Conservation (phyloP, 164 flowering plant genomes). For the Liriodendron chinense region DNA sequence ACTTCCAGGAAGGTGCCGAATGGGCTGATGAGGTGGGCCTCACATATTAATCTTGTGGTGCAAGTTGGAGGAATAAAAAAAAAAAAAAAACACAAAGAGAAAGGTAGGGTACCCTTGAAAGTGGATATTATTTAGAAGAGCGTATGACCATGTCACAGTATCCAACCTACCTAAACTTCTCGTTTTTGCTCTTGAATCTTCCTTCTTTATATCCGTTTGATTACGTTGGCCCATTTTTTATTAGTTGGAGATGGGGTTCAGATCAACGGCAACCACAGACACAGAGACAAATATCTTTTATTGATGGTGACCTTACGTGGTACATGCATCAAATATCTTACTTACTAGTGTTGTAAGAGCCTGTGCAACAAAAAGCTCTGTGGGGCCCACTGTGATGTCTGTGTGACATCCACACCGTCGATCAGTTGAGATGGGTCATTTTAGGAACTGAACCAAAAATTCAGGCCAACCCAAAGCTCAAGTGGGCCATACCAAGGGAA, state of each 20-base stretch:
- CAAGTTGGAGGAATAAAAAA: neutral
- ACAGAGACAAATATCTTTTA: neutral
- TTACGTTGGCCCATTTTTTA: neutral
- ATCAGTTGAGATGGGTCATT: no score
- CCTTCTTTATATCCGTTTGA: slow-evolving; percentile 4
- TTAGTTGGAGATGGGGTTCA: neutral
- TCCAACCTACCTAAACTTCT: neutral
- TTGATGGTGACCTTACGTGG: neutral
- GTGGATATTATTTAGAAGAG: neutral
- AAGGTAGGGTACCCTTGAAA: neutral
- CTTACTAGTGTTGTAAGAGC: no score
- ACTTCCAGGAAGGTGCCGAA: no score
- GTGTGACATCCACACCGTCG: no score
- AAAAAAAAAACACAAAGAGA: slow-evolving; percentile 1
- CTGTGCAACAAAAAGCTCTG: no score
- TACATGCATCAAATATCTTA: neutral
- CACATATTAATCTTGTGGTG: neutral
- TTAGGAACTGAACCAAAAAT: no score
- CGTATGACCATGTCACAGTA: neutral
- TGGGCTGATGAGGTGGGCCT: neutral
- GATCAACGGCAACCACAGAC: neutral
- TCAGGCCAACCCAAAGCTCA: no score
- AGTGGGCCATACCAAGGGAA: no score
- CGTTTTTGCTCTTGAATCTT: neutral
- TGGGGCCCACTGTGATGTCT: no score